phyloP scores from a whole-genome alignment of 139 green algal genomes.

The Chlorella sorokiniana region DNA sequence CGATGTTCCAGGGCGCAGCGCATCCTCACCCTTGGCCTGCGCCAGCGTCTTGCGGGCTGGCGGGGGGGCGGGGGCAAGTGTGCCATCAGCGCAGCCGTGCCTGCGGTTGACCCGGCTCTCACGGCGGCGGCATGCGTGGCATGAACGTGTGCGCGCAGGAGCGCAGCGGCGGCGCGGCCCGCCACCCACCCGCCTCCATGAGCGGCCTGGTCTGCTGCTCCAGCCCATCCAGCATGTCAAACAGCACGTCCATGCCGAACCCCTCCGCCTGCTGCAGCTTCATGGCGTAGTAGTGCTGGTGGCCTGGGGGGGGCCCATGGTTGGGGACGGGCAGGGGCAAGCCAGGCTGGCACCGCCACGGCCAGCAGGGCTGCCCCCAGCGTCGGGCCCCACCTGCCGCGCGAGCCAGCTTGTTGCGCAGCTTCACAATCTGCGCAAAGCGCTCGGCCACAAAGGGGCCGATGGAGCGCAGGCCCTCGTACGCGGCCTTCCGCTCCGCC shows the following conservation, averaged over 20 bases:
- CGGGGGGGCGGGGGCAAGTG: neutral
- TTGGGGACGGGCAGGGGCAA: too few species aligned
- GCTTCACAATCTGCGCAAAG: slow-evolving; percentile 82
- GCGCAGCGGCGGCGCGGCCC: neutral
- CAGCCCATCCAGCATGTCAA: slow-evolving; percentile 79
- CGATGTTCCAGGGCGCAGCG: slow-evolving; percentile 72
- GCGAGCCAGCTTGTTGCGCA: slow-evolving; percentile 74
- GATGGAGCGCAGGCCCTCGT: slow-evolving; percentile 70
- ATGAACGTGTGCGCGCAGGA: neutral
- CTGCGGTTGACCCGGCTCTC: too few species aligned
- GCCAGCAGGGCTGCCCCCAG: too few species aligned
- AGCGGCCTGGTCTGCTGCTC: slow-evolving; percentile 69
- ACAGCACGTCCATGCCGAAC: slow-evolving; percentile 76
- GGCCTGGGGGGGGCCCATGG: too few species aligned
- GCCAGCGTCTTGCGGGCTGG: slow-evolving; percentile 58
- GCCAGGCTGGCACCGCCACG: too few species aligned
- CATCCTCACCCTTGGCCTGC: slow-evolving; percentile 60
- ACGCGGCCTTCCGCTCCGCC: slow-evolving; percentile 65
- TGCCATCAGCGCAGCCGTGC: neutral
- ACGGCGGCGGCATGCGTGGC: too few species aligned
- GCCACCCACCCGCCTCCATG: slow-evolving; percentile 39
- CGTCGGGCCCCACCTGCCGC: too few species aligned
- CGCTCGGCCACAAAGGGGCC: slow-evolving; percentile 68
- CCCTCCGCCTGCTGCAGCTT: slow-evolving; percentile 77
- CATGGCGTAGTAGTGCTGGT: slow-evolving; percentile 80